Base-by-base conservation (phyloP, 108 stramenopile species). In the Phaeodactylum tricornutum region DNA sequence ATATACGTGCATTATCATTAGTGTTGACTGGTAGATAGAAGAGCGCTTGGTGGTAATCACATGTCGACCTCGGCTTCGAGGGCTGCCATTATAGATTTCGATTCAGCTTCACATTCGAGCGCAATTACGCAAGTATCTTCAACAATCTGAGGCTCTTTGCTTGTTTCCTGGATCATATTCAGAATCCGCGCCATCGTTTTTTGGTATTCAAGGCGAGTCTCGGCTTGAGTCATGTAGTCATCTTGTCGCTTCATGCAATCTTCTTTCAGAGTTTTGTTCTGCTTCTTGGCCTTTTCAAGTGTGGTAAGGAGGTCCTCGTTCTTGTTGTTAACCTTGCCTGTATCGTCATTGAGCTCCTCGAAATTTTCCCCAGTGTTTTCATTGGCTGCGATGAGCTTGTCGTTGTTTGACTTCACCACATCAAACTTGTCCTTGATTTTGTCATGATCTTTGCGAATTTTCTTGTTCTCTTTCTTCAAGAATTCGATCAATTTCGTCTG, bases 141-240 rank as follows among this genome's bases (percentile, higher is more conserved):
- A 4, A 79, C 71, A 12, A 84, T 48, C 21, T 63, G 68, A 31
- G 52, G 51, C 42, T 84, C 74, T 35, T 59, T 43, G 37, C 73
- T 72, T 39, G 57, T 47, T 43, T 75, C 72, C 52, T 84, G 76
- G 1, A 84, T 64, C 44, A 65, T 60, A 8, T 69, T 66, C 30
- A 76, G 74, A 37, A 84, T 77, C 0, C 63, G 54, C 2, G 55
- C 66, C 59, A 78, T 55, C 5, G 69, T 71, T 50, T 79, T 76
- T 35, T 75, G 70, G 62, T 79, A 78, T 27, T 66, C 59, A 17
- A 79, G 50, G 48, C 76, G 66, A 46, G 74, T 64, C 39, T 79
- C 77, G n/a, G 79, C 83, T 59, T 79, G 73, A 4, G 75, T 62
- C 26, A 79, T 52, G 49, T 85, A 85, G 15, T 67, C 62, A 11